Base-by-base conservation (phyloP, 768 basidiomycete genomes). In the Leucosporidium creatinivorum region DNA sequence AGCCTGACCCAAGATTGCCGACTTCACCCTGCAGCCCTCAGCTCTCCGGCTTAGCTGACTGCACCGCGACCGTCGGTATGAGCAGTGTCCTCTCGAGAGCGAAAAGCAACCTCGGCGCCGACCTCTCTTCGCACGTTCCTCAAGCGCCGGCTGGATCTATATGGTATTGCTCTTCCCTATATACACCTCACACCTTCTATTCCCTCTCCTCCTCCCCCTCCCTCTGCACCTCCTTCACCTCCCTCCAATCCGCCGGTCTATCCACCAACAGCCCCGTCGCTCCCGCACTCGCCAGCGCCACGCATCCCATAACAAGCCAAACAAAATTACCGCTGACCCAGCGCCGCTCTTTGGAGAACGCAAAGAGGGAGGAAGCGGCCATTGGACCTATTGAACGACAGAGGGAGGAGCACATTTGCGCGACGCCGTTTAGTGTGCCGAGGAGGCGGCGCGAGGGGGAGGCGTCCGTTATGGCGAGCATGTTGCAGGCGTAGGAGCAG, bases 331-430 rank as follows among this genome's bases (percentile, higher is more conserved):
- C 70, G 19, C 56, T 50, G n/a, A 60, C 52, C 54, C 61, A 26
- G 26, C 30, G 25, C 30, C 48, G 48, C 30, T 62, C 61, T 26
- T 69, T 36, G 4, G 67, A 69, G 49, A 66, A 61, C 1, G 70
- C 72, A 47, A 67, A 73, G 25, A 73, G 66, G 57, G 66, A 59
- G 19, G 68, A 67, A 1, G 68, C 62, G 7, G 44, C n/a, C 1
- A 62, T 44, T 2, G 72, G 72, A 1, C 72, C 60, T 44, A 61
- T 23, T 25, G 60, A 50, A 17, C 50, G 26, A 6, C 21, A 31
- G 57, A 50, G 67, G 52, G 28, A 72, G 60, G 61, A 56, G 62
- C 60, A 33, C 72, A 73, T 73, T 50, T 73, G 72, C 0, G 67
- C 70, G 28, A 68, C 62, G 4, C 67, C 72, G 55, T 73, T 73